These are phyloP conservation scores for Argentina anserina DNA, from an alignment of 306 rosid species.

Conservation along the genomic window DNA sequence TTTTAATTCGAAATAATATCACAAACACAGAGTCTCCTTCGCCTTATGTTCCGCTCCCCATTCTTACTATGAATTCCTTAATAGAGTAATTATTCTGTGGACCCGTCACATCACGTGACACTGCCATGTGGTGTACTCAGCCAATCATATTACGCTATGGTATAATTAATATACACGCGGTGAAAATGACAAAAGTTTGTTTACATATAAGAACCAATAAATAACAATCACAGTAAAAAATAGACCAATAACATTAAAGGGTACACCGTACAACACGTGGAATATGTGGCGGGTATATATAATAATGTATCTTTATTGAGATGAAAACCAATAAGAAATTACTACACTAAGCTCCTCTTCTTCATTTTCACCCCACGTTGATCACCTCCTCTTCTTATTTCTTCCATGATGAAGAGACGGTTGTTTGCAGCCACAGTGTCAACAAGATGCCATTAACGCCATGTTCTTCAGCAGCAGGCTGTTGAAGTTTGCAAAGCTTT, in stretches of 20 bases:
- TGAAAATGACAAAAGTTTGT: too few relatives aligned
- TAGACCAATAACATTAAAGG: too few relatives aligned
- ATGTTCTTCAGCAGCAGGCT: not conserved
- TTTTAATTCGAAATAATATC: not conserved
- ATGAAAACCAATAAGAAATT: slow-evolving; percentile 15
- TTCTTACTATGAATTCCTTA: not conserved
- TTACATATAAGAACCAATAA: too few relatives aligned
- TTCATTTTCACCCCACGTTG: not conserved
- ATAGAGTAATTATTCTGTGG: too few relatives aligned
- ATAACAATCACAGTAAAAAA: too few relatives aligned
- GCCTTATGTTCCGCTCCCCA: slow-evolving; percentile 34
- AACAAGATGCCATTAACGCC: not conserved
- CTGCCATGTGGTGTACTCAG: too few relatives aligned
- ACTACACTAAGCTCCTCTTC: slow-evolving; percentile 9
- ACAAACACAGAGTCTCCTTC: slow-evolving; percentile 34
- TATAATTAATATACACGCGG: too few relatives aligned
- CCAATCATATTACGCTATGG: too few relatives aligned
- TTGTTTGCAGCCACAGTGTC: slow-evolving; percentile 7
- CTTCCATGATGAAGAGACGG: slow-evolving; percentile 25
- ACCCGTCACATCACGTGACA: too few relatives aligned
- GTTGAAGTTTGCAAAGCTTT: not conserved
- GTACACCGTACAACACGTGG: too few relatives aligned
- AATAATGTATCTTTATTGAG: too few relatives aligned
- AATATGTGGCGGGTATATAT: too few relatives aligned
- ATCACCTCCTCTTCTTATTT: not conserved